Conservation (phyloP, 75 land plant genomes). For the Pinus tabuliformis region DNA sequence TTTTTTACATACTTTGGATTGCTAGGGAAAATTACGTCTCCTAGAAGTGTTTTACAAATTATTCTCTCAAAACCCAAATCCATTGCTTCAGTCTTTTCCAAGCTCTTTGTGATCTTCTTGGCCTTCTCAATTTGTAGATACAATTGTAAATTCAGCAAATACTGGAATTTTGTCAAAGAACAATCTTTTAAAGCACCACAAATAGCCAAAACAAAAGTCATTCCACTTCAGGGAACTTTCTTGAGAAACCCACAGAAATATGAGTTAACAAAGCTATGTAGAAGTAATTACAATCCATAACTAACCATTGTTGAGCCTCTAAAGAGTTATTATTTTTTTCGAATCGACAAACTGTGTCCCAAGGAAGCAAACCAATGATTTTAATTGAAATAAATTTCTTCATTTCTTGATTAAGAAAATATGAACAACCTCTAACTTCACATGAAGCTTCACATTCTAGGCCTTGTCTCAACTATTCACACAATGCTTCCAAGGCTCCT, state of each 20-base stretch:
- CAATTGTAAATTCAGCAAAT: neutral
- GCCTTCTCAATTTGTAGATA: slow-evolving; percentile 49
- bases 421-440: slow-evolving; percentile 64
- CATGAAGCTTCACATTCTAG: slow-evolving; percentile 65
- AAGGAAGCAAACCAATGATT: slow-evolving; percentile 60
- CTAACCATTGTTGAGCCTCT: slow-evolving; percentile 62
- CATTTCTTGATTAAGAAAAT: slow-evolving; percentile 54
- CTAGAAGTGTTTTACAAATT: slow-evolving; percentile 58
- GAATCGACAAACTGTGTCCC: slow-evolving; percentile 50
- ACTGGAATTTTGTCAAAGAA: neutral
- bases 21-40: slow-evolving; percentile 34
- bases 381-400: slow-evolving; percentile 47
- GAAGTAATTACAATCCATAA: slow-evolving; percentile 58
- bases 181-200: neutral
- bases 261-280: slow-evolving; percentile 56
- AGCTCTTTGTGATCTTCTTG: slow-evolving; percentile 49
- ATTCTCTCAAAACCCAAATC: slow-evolving; percentile 65
- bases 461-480: slow-evolving; percentile 69
- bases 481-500: slow-evolving; percentile 71
- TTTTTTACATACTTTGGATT: neutral
- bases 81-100: slow-evolving; percentile 50
- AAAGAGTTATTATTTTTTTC: slow-evolving; percentile 68
- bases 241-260: slow-evolving; percentile 69
- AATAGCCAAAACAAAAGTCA: slow-evolving; percentile 5
- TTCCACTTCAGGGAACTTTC: slow-evolving; percentile 56